Base-by-base conservation (phyloP, 352 stramenopile genomes). In the Thraustotheca clavata region DNA sequence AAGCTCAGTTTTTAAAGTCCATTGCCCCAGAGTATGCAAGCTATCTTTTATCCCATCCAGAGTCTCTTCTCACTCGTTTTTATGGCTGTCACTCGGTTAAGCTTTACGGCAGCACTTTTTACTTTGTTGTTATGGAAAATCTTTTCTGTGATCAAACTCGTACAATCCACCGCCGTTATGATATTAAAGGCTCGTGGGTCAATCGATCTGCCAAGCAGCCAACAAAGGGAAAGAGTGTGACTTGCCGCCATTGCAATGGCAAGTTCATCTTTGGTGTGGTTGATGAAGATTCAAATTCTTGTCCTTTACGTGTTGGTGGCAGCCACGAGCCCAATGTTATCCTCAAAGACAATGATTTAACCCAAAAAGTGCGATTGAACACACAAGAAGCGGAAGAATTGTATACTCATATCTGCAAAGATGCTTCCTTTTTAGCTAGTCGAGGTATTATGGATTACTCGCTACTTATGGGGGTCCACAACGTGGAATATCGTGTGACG, bases 401-500 rank as follows among this genome's bases (percentile, higher is more conserved):
- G 57, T 92, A 90, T 65, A 77, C 89, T 46, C 84, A 96, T 57
- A 57, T 96, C 11, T 73, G 83, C 16, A 90, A 89, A 67, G 88
- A 96, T 49, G 82, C 87, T 11, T 81, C 89, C 49, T 96, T 96
- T 55, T 59, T 96, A 9, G 87, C 78, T 1, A 75, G 82, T 0
- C 70, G 93, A 22, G 83, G 86, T 32, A 94, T 96, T 67, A 96
- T 96, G 88, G 88, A 96, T 65, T 96, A 96, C 71, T 95, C 83
- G 43, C 68, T 96, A 33, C 54, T 96, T 41, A 74, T 96, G 7
- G 87, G 87, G 43, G 86, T 96, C 26, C 88, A 96, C 68, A 91
- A 93, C 38, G 79, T 89, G 11, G 83, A 92, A 69, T 94, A 94
- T 70, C 83, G 88, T 71, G 85, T 94, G 55, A 90, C 90, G 24